These are phyloP conservation scores for Cardamine occulta DNA, from an alignment of 345 rosid species.

Conservation along the genomic window DNA sequence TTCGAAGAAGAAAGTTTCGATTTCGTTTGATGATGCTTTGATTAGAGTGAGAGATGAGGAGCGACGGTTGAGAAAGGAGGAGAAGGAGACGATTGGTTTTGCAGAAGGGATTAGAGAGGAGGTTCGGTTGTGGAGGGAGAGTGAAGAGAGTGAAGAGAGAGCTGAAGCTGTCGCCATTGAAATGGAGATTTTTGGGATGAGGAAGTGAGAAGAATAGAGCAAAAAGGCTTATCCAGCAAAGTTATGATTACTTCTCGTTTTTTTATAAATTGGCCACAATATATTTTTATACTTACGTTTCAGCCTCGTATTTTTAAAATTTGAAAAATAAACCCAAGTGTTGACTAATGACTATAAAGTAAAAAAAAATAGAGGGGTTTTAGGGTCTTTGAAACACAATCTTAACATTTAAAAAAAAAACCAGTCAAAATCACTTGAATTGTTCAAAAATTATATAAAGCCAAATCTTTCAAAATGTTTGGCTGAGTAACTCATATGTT, in stretches of 20 bases:
- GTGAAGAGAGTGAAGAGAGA: slow-evolving; percentile 48
- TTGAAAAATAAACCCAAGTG: background rate
- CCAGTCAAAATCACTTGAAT: background rate
- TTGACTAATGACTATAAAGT: background rate
- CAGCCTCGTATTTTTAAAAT: background rate
- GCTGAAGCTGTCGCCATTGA: slow-evolving; percentile 49
- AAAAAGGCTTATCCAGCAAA: slow-evolving; percentile 44
- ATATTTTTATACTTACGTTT: background rate
- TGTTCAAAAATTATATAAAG: no score
- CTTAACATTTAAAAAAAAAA: no score
- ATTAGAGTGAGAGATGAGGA: slow-evolving; percentile 32
- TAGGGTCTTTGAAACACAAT: background rate
- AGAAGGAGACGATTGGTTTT: slow-evolving; percentile 36
- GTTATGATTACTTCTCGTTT: background rate
- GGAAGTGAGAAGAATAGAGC: slow-evolving; percentile 20
- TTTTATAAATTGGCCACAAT: slow-evolving; percentile 16
- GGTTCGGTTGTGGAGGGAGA: slow-evolving; percentile 37
- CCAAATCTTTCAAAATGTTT: background rate
- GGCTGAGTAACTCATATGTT: background rate
- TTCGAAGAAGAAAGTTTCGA: slow-evolving; percentile 60
- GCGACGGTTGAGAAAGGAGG: slow-evolving; percentile 36
- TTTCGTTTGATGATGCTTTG: slow-evolving; percentile 47
- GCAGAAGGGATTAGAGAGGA: slow-evolving; percentile 41
- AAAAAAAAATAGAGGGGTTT: background rate
- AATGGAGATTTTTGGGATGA: slow-evolving; percentile 30